Percentiles rank a stretch among this genome's conserved stretches.
Evolutionary conservation across 176 grass and related monocot species (phyloP).

Genomic region (Aegilops umbellulata): DNA sequence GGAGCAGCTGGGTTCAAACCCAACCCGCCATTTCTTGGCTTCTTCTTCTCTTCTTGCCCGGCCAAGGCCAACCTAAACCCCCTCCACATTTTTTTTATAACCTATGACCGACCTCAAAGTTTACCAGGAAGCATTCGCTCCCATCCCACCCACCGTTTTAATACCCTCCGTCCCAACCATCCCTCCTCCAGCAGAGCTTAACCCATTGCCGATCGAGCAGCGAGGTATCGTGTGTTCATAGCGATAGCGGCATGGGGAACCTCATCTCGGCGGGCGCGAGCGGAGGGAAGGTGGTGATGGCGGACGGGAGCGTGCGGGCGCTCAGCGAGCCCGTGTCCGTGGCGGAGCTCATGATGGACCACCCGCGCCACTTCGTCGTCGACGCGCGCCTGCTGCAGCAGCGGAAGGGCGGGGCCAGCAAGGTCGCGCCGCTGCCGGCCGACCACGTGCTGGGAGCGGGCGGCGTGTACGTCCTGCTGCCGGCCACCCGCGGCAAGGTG

Average conservation of each 20-base stretch:
- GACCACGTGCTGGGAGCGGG: slow-evolving; percentile 69
- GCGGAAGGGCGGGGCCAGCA: background rate
- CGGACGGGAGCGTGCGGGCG: slow-evolving; percentile 67
- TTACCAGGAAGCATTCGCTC: background rate
- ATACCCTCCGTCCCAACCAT: slow-evolving; percentile 7
- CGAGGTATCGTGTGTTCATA: too few relatives aligned
- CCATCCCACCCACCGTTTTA: slow-evolving; percentile 36
- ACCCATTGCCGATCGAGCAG: background rate
- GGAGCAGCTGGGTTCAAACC: slow-evolving; percentile 48
- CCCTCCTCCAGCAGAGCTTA: background rate
- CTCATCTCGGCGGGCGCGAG: slow-evolving; percentile 35
- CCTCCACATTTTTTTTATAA: background rate
- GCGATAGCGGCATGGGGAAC: slow-evolving; percentile 59
- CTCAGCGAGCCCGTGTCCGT: slow-evolving; percentile 68
- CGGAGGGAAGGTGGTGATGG: slow-evolving; percentile 70
- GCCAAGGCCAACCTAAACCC: slow-evolving; percentile 37
- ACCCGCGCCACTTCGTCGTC: slow-evolving; percentile 84
- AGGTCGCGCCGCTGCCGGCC: slow-evolving; percentile 70
- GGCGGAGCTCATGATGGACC: slow-evolving; percentile 94
- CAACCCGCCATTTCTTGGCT: slow-evolving; percentile 32
- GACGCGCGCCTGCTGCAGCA: slow-evolving; percentile 53
- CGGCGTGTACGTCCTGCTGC: slow-evolving; percentile 74
- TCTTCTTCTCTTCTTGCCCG: background rate
- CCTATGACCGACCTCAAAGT: background rate
- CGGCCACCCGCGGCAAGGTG: slow-evolving; percentile 62